Conservation (phyloP, 2,329 filamentous ascomycete genomes). For the Scedosporium minutisporum region DNA sequence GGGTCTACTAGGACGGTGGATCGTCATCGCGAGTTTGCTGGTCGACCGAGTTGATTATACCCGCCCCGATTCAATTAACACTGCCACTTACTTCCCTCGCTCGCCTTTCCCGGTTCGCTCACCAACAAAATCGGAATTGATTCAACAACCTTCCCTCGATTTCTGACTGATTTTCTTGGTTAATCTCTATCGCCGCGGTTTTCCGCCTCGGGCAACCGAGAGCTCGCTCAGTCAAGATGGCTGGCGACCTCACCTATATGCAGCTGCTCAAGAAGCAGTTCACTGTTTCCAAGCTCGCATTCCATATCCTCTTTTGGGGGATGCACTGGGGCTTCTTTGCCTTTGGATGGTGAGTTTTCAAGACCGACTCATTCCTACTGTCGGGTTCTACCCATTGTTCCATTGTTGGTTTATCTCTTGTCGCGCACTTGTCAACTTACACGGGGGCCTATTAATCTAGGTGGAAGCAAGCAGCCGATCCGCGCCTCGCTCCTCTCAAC, state of each 20-base stretch:
- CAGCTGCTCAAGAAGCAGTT: slow-evolving; percentile 54
- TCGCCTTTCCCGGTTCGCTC: background rate
- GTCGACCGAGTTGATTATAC: background rate
- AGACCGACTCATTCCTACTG: background rate
- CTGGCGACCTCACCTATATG: slow-evolving; percentile 29
- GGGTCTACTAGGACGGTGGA: background rate
- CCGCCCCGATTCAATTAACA: background rate
- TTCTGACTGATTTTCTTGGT: background rate
- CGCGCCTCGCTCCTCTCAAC: slow-evolving; percentile 67
- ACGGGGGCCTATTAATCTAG: slow-evolving; percentile 32
- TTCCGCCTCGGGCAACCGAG: background rate
- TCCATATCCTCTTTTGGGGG: slow-evolving; percentile 73
- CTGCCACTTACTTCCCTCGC: background rate
- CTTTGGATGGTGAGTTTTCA: slow-evolving; percentile 63
- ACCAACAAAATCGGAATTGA: no score
- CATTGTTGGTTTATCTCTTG: background rate
- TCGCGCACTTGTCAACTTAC: slow-evolving; percentile 13
- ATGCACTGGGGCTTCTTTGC: slow-evolving; percentile 70
- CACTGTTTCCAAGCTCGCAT: slow-evolving; percentile 60
- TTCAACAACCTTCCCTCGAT: background rate
- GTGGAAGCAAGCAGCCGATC: slow-evolving; percentile 66
- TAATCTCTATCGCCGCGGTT: background rate
- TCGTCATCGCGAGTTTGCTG: background rate
- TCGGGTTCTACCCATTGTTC: background rate
- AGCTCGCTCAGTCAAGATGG: slow-evolving; percentile 17